Conservation (phyloP, 352 stramenopile species). For the Phytopythium montanum region DNA sequence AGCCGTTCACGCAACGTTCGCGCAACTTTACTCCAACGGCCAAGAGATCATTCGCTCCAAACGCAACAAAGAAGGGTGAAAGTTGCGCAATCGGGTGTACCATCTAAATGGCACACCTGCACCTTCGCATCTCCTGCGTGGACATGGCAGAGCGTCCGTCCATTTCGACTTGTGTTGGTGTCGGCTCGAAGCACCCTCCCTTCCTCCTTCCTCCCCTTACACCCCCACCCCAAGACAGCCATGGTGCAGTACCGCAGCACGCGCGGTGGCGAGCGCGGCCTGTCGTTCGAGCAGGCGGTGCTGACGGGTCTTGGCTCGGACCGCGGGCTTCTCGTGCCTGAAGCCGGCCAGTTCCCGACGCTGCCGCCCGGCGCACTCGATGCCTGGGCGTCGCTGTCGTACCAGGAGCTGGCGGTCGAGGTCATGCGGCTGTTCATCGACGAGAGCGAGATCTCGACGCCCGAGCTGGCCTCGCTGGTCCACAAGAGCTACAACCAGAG, state of each 20-base stretch:
- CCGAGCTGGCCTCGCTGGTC: constrained; percentile 90
- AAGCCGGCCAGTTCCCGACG: constrained; percentile 72
- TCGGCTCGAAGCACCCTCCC: no score
- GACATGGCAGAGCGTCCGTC: no score
- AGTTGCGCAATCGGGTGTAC: no score
- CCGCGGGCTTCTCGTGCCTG: constrained; percentile 80
- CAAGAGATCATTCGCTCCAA: no score
- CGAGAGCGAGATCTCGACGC: constrained; percentile 91
- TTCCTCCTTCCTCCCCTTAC: background rate
- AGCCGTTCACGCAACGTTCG: background rate
- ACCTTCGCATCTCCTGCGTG: no score
- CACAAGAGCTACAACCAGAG: constrained; percentile 88
- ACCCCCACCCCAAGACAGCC: background rate
- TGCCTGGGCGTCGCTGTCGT: constrained; percentile 90
- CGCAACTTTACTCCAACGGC: background rate
- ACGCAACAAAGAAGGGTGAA: no score
- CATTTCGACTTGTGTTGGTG: no score
- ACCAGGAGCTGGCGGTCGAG: constrained; percentile 92
- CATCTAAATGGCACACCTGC: no score
- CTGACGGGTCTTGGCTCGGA: constrained; percentile 83
- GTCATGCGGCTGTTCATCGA: constrained; percentile 97
- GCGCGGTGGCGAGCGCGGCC: constrained; percentile 67
- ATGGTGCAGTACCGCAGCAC: constrained; percentile 88
- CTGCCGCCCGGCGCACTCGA: constrained; percentile 63
- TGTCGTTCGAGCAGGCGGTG: constrained; percentile 86